Conservation (phyloP, 2,329 filamentous ascomycete species). For the Juglanconis oblonga region DNA sequence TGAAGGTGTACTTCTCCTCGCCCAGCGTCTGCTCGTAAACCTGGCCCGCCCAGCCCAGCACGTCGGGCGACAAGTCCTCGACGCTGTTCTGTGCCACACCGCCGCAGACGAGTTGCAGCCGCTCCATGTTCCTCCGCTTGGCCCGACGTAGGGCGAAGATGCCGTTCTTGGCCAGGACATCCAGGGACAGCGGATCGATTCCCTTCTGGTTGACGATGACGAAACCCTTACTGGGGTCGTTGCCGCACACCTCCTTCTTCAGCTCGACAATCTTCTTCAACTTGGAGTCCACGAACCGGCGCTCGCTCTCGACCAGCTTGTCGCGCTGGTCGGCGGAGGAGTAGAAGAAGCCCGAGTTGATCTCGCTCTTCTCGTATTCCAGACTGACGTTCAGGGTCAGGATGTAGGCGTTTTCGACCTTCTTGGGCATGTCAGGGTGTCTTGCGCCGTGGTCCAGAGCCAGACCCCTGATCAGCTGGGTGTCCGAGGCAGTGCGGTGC, state of each 20-base stretch:
- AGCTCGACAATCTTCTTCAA: conserved; percentile 95
- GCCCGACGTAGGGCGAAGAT: conserved; percentile 91
- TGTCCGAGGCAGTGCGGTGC: conserved; percentile 92
- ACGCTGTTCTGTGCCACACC: conserved; percentile 93
- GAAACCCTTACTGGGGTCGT: conserved; percentile 90
- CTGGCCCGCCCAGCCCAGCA: conserved; percentile 91
- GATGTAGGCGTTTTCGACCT: conserved; percentile 92
- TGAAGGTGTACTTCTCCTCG: conserved; percentile 98
- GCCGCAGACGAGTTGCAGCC: conserved; percentile 90
- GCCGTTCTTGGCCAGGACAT: conserved; percentile 96
- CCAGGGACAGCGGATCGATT: conserved; percentile 92
- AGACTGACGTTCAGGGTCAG: conserved; percentile 93
- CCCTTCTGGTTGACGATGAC: conserved; percentile 99
- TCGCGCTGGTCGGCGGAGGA: conserved; percentile 94
- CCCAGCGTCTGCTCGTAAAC: conserved; percentile 97
- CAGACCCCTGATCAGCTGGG: conserved; percentile 88
- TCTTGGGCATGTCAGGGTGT: conserved; percentile 97
- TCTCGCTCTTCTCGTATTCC: conserved; percentile 98
- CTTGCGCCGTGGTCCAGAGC: conserved; percentile 93
- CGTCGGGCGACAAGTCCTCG: conserved; percentile 82
- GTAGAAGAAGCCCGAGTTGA: conserved; percentile 99
- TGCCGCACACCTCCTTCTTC: conserved; percentile 96
- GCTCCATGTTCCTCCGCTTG: conserved; percentile 99
- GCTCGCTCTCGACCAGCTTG: conserved; percentile 96
- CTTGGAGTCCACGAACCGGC: conserved; percentile 93